Evolutionary conservation across 176 grass and related monocot genomes (phyloP).

Genomic region (Melocanna baccifera): DNA sequence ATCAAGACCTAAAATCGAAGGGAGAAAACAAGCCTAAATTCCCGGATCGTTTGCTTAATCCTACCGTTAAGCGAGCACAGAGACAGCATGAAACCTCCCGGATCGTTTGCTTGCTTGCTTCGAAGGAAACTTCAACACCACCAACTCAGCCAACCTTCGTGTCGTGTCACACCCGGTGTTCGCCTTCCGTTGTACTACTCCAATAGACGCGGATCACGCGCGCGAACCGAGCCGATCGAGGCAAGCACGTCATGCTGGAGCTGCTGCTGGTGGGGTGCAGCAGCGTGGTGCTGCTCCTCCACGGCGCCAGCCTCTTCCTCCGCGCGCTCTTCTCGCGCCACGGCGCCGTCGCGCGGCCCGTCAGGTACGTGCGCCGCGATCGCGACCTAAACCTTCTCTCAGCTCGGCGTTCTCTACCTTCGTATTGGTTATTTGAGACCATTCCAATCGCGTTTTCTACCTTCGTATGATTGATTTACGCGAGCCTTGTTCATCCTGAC

Average conservation of each 20-base stretch:
- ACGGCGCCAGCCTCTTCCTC: slow-evolving; percentile 53
- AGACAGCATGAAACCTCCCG: background rate
- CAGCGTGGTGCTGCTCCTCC: slow-evolving; percentile 54
- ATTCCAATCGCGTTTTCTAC: background rate
- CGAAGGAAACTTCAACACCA: background rate
- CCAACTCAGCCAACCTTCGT: background rate
- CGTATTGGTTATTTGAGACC: background rate
- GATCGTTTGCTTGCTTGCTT: background rate
- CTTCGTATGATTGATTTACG: background rate
- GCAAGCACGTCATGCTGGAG: slow-evolving; percentile 26
- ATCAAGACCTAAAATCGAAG: background rate
- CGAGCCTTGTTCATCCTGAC: background rate
- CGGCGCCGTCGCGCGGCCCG: slow-evolving; percentile 35
- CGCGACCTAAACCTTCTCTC: too few relatives aligned
- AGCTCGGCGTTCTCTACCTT: too few relatives aligned
- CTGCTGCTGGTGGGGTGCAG: slow-evolving; percentile 43
- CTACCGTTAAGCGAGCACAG: background rate
- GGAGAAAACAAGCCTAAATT: background rate
- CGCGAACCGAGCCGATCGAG: background rate
- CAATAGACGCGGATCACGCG: background rate
- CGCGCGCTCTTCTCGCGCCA: slow-evolving; percentile 38
- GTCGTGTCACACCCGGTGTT: background rate
- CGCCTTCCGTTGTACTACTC: background rate
- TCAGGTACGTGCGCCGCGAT: slow-evolving; percentile 14
- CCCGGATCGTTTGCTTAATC: too few relatives aligned